Percentiles rank a stretch among this genome's conserved stretches.
Conservation (phyloP, 305 asterid species). For the Fraxinus latifolia region DNA sequence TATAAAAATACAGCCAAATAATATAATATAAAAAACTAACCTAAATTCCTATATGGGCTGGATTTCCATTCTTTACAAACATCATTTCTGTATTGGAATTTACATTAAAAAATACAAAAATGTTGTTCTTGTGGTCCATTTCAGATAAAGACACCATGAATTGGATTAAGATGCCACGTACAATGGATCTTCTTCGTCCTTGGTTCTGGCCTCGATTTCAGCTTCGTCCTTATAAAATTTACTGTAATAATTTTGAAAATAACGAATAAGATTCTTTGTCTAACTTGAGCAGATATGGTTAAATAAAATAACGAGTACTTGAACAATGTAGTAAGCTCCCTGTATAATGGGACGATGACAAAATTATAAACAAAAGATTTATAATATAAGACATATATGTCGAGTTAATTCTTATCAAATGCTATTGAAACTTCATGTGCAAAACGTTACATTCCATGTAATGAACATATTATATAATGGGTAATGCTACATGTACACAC, state of each 20-base stretch:
- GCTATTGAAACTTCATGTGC: neutral
- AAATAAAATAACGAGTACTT: neutral
- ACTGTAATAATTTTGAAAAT: neutral
- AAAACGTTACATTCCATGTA: neutral
- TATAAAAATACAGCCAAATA: neutral
- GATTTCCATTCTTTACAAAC: constrained; percentile 21
- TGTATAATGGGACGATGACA: neutral
- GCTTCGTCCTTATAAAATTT: neutral
- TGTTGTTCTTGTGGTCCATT: constrained; percentile 31
- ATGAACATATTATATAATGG: neutral
- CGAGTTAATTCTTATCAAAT: neutral
- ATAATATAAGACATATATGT: neutral
- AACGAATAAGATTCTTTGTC: neutral
- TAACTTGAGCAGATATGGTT: neutral
- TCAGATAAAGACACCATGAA: constrained; percentile 28
- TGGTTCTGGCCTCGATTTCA: neutral
- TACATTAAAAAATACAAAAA: neutral
- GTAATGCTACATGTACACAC: too few species aligned
- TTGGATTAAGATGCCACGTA: constrained; percentile 39
- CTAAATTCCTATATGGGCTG: constrained; percentile 15
- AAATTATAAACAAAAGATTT: neutral
- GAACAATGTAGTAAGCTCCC: neutral
- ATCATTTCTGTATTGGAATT: constrained; percentile 22
- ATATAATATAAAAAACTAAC: neutral
- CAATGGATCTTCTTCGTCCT: constrained; percentile 31